phyloP scores from a whole-genome alignment of 139 green algal genomes.

The Chara braunii region DNA sequence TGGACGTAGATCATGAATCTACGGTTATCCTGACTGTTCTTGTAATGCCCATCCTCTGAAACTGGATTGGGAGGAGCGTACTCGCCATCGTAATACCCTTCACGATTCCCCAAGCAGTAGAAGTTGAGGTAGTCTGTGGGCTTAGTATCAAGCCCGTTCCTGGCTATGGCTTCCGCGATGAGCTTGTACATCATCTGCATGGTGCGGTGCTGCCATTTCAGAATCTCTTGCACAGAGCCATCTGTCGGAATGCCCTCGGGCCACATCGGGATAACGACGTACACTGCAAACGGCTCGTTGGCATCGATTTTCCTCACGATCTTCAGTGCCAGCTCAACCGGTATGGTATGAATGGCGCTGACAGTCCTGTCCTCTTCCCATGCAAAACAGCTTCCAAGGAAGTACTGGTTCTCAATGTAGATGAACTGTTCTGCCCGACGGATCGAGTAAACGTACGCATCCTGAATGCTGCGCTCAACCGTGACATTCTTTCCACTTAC shows the following conservation, averaged over 20 bases:
- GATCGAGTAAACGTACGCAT: conserved; percentile 28
- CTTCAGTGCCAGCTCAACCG: conserved; percentile 10
- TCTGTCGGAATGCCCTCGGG: background rate
- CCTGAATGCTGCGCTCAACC: conserved; percentile 27
- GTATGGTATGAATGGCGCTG: conserved; percentile 2
- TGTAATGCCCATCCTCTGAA: too few relatives aligned
- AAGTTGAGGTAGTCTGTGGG: conserved; percentile 60
- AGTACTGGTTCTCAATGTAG: conserved; percentile 56
- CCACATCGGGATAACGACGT: background rate
- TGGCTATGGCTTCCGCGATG: conserved; percentile 3
- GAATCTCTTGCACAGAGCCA: background rate
- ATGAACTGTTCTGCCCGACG: conserved; percentile 51
- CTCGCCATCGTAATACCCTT: background rate
- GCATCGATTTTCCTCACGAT: background rate
- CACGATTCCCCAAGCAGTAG: conserved; percentile 52
- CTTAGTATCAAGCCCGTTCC: conserved; percentile 10
- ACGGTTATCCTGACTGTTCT: conserved; percentile 6
- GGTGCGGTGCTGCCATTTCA: background rate
- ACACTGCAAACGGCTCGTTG: background rate
- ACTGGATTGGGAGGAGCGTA: background rate
- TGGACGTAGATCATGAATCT: conserved; percentile 60
- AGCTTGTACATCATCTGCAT: conserved; percentile 23
- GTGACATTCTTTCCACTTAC: conserved; percentile 17
- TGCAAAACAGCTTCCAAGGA: conserved; percentile 13
- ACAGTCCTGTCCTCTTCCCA: background rate